phyloP scores from a whole-genome alignment of 2,329 filamentous ascomycete species.

The Cercospora sp. region DNA sequence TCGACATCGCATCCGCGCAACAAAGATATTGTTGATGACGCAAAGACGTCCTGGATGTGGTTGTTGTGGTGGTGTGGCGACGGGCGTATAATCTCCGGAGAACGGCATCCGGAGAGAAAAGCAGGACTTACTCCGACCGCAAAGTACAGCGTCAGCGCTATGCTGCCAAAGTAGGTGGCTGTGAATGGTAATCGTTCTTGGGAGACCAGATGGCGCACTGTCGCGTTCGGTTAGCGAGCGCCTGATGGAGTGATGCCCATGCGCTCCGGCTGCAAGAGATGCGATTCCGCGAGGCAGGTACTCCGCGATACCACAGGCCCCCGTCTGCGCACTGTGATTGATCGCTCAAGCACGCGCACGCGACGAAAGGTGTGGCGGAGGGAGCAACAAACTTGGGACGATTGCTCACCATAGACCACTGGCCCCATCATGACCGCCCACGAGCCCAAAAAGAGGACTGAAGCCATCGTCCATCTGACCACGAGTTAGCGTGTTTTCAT shows the following conservation, averaged over 20 bases:
- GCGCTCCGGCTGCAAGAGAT: constrained; percentile 19
- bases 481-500: constrained; percentile 41
- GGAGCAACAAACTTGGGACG: constrained; percentile 24
- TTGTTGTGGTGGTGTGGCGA: constrained; percentile 22
- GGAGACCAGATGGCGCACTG: constrained; percentile 77
- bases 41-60: constrained; percentile 14
- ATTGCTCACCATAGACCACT: constrained; percentile 63
- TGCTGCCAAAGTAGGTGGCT: constrained; percentile 90
- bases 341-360: constrained; percentile 19
- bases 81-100: constrained; percentile 17
- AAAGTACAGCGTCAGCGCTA: constrained; percentile 86
- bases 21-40: constrained; percentile 29
- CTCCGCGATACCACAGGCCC: constrained; percentile 15
- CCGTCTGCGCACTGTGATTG: constrained; percentile 22
- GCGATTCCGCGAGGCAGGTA: constrained; percentile 23
- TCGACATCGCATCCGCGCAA: constrained; percentile 26
- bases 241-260: constrained; percentile 14
- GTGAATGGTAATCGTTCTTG: constrained; percentile 86
- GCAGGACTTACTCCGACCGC: constrained; percentile 76
- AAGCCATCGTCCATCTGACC: constrained; percentile 89
- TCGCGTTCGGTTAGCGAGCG: constrained; percentile 24
- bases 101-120: constrained; percentile 2
- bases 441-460: constrained; percentile 82
- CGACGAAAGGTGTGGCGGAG: constrained; percentile 17
- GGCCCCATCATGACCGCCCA: constrained; percentile 96